phyloP scores from a whole-genome alignment of 345 rosid species.

The Eucalyptus virginea region DNA sequence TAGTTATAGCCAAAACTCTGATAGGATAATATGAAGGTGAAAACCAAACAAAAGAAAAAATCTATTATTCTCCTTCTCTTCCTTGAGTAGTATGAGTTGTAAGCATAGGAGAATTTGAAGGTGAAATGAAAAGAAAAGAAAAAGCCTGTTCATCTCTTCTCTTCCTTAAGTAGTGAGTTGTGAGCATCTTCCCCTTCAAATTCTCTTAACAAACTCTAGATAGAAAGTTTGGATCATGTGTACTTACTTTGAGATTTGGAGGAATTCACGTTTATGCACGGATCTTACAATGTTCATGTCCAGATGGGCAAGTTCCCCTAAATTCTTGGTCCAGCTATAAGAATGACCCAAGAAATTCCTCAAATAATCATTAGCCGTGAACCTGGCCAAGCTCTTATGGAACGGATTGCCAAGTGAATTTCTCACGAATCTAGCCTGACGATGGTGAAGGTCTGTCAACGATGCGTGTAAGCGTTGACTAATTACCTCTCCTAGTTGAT shows the following conservation, averaged over 20 bases:
- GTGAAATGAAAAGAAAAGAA: no score
- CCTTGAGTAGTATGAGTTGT: no score
- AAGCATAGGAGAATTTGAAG: no score
- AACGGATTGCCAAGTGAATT: neutral
- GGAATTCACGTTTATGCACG: neutral
- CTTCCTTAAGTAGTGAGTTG: no score
- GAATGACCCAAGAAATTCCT: neutral
- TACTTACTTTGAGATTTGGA: neutral
- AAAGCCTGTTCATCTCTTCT: no score
- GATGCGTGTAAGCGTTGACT: neutral
- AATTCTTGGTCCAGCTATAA: neutral
- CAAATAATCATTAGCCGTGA: neutral
- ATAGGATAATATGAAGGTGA: no score
- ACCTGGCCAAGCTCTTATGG: neutral
- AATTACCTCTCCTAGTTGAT: constrained; percentile 11
- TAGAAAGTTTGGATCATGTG: neutral
- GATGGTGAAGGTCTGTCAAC: neutral
- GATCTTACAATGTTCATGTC: neutral
- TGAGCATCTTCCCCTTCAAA: no score
- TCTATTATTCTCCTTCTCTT: no score
- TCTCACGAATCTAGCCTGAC: neutral
- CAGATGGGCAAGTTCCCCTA: neutral
- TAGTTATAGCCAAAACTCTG: neutral
- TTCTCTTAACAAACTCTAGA: neutral
- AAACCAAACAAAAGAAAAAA: no score